Base-by-base conservation (phyloP, 2,329 filamentous ascomycete species). In the Erysiphe neolycopersici region DNA sequence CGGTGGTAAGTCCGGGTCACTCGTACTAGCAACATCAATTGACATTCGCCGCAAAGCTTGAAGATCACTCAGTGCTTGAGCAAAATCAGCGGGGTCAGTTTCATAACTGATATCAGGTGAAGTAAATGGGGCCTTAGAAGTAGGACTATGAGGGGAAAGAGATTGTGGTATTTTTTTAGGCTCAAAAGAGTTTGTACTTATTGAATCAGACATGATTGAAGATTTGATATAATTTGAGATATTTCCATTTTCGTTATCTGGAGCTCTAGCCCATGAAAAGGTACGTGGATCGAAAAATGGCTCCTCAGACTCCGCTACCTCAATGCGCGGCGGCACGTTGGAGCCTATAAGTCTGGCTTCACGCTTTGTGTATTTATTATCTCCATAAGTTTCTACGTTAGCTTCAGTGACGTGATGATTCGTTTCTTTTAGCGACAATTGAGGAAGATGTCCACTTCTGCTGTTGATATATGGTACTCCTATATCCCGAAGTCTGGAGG, bases 21-120 rank as follows among this genome's bases (percentile, higher is more conserved):
- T 70, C 22, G 55, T 56, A 49, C 55, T 79, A 69, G 48, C 64
- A 58, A 79, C 73, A 58, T 79, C 76, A 77, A 82, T 81, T 17
- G 76, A 81, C 75, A 82, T 79, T 45, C 77, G 68, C 50, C 77
- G 68, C 49, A 82, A 71, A 5, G 77, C 77, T 54, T 79, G 76
- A 47, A 82, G 59, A 54, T 81, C 81, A 59, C 69, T 79, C 50
- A 81, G 62, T 58, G 81, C 77, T 59, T 81, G 75, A 43, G 74
- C 74, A 35, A 82, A 68, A 36, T 74, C 75, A 29, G 73, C 75
- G 2, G 77, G 74, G 54, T 76, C 69, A 38, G 76, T 79, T 59
- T 80, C 75, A 58, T 80, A 80, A 60, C 80, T 75, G 50, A 80
- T 71, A 56, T 80, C 71, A 52, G 76, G 76, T 47, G 80, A 64